phyloP scores from a whole-genome alignment of 2,329 filamentous ascomycete genomes.

The Cladosporium colombiae region DNA sequence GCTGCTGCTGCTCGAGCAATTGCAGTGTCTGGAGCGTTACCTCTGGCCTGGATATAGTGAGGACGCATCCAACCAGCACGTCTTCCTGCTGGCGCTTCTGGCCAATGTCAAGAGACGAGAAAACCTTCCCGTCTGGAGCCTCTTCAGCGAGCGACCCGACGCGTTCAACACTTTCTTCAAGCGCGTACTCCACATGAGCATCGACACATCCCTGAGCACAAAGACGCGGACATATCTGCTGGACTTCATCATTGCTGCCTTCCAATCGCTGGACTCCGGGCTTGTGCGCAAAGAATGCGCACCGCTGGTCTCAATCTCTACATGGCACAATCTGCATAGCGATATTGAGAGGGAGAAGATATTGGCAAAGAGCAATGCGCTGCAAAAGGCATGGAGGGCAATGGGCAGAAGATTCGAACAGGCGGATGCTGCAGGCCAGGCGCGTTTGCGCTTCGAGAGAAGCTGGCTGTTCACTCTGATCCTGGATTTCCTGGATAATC shows the following conservation, averaged over 20 bases:
- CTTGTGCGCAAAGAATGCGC: conserved; percentile 95
- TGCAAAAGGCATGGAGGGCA: conserved; percentile 89
- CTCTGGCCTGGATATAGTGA: conserved; percentile 86
- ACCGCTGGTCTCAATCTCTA: conserved; percentile 87
- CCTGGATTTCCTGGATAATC: conserved; percentile 74
- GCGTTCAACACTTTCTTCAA: conserved; percentile 90
- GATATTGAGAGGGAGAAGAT: conserved; percentile 72
- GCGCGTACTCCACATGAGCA: conserved; percentile 81
- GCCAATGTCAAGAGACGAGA: conserved; percentile 87
- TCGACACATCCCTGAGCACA: conserved; percentile 53
- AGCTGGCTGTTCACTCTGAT: conserved; percentile 89
- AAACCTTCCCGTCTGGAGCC: conserved; percentile 80
- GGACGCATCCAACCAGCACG: conserved; percentile 86
- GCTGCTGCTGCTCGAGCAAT: conserved; percentile 79
- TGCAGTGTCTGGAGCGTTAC: conserved; percentile 90
- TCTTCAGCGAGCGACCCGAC: conserved; percentile 73
- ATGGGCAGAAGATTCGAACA: conserved; percentile 82
- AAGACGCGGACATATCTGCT: conserved; percentile 73
- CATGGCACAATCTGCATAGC: conserved; percentile 89
- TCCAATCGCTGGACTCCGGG: conserved; percentile 86
- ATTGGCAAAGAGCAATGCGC: conserved; percentile 70
- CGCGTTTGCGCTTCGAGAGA: conserved; percentile 82
- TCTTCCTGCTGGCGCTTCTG: conserved; percentile 81
- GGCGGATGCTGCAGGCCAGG: conserved; percentile 76
- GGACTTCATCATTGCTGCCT: conserved; percentile 85